Evolutionary conservation across 805 yeast species (phyloP).

Genomic region (Metschnikowia proteae): DNA sequence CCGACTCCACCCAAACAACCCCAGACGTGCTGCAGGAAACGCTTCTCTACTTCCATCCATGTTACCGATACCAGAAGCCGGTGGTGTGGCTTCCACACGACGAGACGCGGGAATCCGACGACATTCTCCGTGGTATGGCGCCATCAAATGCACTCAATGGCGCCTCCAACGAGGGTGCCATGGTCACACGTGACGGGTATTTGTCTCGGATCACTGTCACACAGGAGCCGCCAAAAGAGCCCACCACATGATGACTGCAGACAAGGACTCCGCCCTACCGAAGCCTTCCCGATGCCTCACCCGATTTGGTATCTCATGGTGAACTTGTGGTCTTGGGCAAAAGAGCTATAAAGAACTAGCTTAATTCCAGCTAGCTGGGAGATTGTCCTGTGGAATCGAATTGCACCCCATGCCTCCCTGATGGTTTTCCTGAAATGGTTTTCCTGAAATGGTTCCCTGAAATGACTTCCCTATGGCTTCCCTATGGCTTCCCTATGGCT

Average conservation of each 20-base stretch:
- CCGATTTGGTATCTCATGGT: too few relatives aligned
- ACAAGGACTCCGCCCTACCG: too few relatives aligned
- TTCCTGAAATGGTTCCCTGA: too few relatives aligned
- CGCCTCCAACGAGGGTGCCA: constrained; percentile 12
- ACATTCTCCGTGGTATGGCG: constrained; percentile 4
- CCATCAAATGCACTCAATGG: constrained; percentile 8
- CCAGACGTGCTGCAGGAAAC: constrained; percentile 1
- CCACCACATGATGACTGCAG: neutral
- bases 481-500: too few relatives aligned
- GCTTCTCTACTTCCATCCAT: constrained; percentile 35
- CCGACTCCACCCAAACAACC: neutral
- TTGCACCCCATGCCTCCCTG: too few relatives aligned
- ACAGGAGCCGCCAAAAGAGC: constrained; percentile 11
- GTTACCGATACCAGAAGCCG: constrained; percentile 35
- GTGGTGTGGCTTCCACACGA: constrained; percentile 38
- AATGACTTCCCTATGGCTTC: too few relatives aligned
- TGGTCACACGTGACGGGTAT: constrained; percentile 5
- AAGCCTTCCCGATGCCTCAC: too few relatives aligned
- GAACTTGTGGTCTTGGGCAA: too few relatives aligned
- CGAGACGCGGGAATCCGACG: constrained; percentile 6
- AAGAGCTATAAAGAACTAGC: too few relatives aligned
- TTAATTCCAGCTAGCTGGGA: too few relatives aligned
- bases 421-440: too few relatives aligned
- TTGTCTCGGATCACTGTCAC: constrained; percentile 7
- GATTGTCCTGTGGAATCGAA: too few relatives aligned